Evolutionary conservation across 2,329 filamentous ascomycete genomes (phyloP).

Genomic region (Hortaea werneckii): DNA sequence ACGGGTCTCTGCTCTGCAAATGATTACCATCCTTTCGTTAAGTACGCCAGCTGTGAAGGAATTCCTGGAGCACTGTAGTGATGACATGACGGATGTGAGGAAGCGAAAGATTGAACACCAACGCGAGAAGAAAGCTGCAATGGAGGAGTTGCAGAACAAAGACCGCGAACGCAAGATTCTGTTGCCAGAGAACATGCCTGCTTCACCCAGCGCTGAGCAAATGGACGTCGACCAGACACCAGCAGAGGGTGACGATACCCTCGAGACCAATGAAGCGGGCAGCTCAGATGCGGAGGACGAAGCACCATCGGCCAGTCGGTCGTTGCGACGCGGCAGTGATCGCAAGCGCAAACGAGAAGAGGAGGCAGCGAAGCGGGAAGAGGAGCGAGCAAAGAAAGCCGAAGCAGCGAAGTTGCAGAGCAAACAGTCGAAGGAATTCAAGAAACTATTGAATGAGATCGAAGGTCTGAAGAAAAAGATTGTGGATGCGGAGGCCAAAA

Average conservation of each 20-base stretch:
- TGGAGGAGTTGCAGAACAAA: constrained; percentile 46
- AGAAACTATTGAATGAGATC: constrained; percentile 79
- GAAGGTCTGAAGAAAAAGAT: constrained; percentile 76
- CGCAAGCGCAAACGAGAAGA: constrained; percentile 41
- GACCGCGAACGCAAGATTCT: constrained; percentile 47
- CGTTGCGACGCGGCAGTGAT: constrained; percentile 48
- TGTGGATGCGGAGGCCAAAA: constrained; percentile 72
- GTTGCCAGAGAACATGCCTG: constrained; percentile 60
- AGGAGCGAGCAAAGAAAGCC: constrained; percentile 51
- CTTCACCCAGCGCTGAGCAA: constrained; percentile 43
- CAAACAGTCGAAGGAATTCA: constrained; percentile 73
- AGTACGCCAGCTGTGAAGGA: constrained; percentile 77
- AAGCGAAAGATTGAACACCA: constrained; percentile 95
- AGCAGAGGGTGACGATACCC: constrained; percentile 21
- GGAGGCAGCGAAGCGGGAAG: constrained; percentile 56
- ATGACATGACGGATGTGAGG: constrained; percentile 86
- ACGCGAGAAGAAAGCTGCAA: constrained; percentile 52
- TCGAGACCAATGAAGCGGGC: constrained; percentile 53
- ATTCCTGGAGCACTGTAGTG: constrained; percentile 85
- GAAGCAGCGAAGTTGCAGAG: constrained; percentile 54
- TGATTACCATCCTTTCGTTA: constrained; percentile 74
- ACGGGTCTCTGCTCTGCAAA: constrained; percentile 69
- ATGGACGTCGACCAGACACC: constrained; percentile 29
- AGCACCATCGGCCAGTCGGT: constrained; percentile 50
- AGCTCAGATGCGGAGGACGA: constrained; percentile 56